Evolutionary conservation across 1,139 yeast genomes (phyloP).

Genomic region (Zhuliangozyma parablackwelliae): DNA sequence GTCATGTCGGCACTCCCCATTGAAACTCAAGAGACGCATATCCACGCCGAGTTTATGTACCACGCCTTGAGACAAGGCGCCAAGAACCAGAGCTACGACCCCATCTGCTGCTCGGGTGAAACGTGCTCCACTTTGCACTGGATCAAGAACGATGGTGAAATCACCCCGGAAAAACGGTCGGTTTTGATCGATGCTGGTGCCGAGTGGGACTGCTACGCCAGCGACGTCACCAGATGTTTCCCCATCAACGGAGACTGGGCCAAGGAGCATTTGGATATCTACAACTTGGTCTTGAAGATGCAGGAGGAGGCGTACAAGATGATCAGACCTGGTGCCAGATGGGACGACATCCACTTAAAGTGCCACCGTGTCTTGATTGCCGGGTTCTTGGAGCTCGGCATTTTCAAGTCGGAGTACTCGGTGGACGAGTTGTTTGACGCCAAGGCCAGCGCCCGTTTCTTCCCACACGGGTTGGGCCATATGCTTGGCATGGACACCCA

Average conservation of each 20-base stretch:
- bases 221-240: slow-evolving; percentile 93
- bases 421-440: slow-evolving; percentile 66
- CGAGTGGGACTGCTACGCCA: slow-evolving; percentile 89
- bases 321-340: slow-evolving; percentile 75
- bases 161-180: slow-evolving; percentile 49
- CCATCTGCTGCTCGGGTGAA: slow-evolving; percentile 92
- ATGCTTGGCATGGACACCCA: slow-evolving; percentile 92
- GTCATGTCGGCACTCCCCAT: slow-evolving; percentile 92
- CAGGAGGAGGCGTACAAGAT: slow-evolving; percentile 63
- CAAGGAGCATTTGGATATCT: slow-evolving; percentile 77
- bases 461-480: slow-evolving; percentile 96
- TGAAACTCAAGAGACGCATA: slow-evolving; percentile 82
- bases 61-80: slow-evolving; percentile 94
- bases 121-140: slow-evolving; percentile 90
- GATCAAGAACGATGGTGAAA: slow-evolving; percentile 71
- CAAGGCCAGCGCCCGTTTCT: slow-evolving; percentile 71
- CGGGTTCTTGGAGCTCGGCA: slow-evolving; percentile 68
- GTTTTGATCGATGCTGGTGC: slow-evolving; percentile 95
- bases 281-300: slow-evolving; percentile 80
- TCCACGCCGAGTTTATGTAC: slow-evolving; percentile 92
- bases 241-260: slow-evolving; percentile 91
- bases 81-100: slow-evolving; percentile 84
- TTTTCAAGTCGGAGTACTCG: slow-evolving; percentile 59
- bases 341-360: slow-evolving; percentile 81
- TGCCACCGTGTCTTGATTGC: slow-evolving; percentile 77